These are phyloP conservation scores for Ogataea hybrid DNA, from an alignment of 1,139 yeast genomes.

Conservation along the genomic window DNA sequence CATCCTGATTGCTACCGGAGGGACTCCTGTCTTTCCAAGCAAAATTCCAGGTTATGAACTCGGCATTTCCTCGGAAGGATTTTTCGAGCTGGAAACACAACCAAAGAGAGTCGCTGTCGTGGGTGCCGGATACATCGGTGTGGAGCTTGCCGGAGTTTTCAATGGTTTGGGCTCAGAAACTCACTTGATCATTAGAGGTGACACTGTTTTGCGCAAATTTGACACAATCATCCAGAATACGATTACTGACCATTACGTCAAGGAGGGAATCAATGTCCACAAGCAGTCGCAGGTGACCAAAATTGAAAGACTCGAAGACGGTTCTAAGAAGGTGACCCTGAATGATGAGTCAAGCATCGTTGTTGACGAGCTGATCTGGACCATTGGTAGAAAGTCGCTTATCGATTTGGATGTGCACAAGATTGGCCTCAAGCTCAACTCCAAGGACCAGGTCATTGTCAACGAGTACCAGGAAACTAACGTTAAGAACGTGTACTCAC, in stretches of 20 bases:
- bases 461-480: constrained; percentile 88
- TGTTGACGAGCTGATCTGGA: constrained; percentile 88
- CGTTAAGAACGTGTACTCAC: constrained; percentile 69
- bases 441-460: constrained; percentile 58
- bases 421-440: constrained; percentile 66
- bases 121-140: constrained; percentile 98
- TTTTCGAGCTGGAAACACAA: constrained; percentile 74
- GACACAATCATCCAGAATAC: constrained; percentile 79
- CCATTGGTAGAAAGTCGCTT: constrained; percentile 84
- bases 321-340: constrained; percentile 60
- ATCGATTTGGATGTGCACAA: constrained; percentile 73
- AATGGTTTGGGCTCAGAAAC: constrained; percentile 85
- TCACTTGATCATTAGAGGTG: constrained; percentile 85
- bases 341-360: constrained; percentile 51
- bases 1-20: constrained; percentile 90
- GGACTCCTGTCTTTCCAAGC: constrained; percentile 72
- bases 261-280: constrained; percentile 78
- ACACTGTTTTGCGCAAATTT: constrained; percentile 82
- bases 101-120: constrained; percentile 92
- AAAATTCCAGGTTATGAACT: constrained; percentile 74
- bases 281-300: constrained; percentile 59
- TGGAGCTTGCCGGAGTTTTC: constrained; percentile 93
- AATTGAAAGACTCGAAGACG: constrained; percentile 59
- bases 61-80: constrained; percentile 91
- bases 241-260: constrained; percentile 73